Evolutionary conservation across 129 eudicot species (phyloP), one percentile per base, ranked within the genome.

Genomic region (Arctium lappa): DNA sequence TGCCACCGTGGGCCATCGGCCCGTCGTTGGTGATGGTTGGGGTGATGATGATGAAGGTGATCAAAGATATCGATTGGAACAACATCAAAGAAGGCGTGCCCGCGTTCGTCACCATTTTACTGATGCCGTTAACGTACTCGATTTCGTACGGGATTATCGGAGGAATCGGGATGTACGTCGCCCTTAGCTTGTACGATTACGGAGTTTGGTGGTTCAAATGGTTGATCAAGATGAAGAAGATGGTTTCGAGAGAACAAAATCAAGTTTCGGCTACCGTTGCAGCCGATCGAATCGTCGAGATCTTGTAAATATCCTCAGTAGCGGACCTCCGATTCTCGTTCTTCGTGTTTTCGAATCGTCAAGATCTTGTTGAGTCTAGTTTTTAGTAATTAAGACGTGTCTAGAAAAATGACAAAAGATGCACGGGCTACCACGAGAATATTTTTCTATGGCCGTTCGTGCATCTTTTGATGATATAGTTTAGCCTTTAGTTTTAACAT

Each of bases 1-100:
- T 94, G 27, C 98, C 98, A 22, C 94, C 95, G 18, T 94, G 98
- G 98, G 98, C 98, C 3, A 89, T 92, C 1, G 98, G 98, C 63
- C 97, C 98, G 29, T 88, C 98, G 50, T 78, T 94, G 37, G 97
- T 92, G 27, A 83, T 94, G 86, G 97, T 94, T 53, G 98, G 98
- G 40, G 98, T 92, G 22, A 37, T 92, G 90, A 92, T 94, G 98
- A 92, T 94, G 98, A 88, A 88, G 66, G 98, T 92, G 84, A 90
- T 92, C 8, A 94, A 90, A 80, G 97, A 94, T 50, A 92, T 94
- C 46, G 93, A 94, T 18, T 94, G 94, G 95, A 81, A 81, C 80
- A 83, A 92, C 68, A 82, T 88, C 9, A 94, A 85, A 84, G 93
- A 89, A 62, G 94, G 92, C 6, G 89, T 87, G 86, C 95, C 98